Conservation (phyloP, 2,329 filamentous ascomycete genomes). For the Cladosporium cucumerinum region DNA sequence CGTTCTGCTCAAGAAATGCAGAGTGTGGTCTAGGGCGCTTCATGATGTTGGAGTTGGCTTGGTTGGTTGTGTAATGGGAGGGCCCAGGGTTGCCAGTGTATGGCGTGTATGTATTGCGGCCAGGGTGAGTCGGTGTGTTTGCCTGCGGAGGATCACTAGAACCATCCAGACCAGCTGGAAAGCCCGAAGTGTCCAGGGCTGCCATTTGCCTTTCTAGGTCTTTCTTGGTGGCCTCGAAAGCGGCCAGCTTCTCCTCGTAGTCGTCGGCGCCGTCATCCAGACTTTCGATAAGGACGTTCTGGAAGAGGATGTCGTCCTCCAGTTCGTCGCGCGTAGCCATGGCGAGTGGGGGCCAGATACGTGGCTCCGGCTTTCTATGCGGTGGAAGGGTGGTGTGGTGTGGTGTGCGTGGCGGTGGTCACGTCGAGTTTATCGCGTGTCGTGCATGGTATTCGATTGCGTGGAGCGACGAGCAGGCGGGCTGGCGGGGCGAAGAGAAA, state of each 20-base stretch:
- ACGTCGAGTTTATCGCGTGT: constrained; percentile 4
- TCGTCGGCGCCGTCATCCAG: constrained; percentile 33
- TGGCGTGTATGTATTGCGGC: not conserved
- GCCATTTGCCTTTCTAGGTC: constrained; percentile 24
- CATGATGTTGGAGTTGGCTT: not conserved
- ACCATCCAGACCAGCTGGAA: constrained; percentile 12
- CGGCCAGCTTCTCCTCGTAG: constrained; percentile 24
- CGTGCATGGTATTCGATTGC: not conserved
- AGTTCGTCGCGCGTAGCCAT: constrained; percentile 13
- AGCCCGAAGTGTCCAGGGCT: constrained; percentile 8
- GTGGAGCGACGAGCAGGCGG: not conserved
- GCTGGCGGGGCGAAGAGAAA: not conserved
- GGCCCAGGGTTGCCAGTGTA: not conserved
- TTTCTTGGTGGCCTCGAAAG: constrained; percentile 24
- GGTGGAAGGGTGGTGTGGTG: not conserved
- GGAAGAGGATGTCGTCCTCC: constrained; percentile 35
- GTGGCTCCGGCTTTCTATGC: not conserved
- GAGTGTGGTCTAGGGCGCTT: constrained; percentile 9
- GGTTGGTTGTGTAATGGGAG: not conserved
- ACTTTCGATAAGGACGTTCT: constrained; percentile 29
- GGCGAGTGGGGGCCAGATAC: not conserved
- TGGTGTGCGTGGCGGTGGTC: not conserved
- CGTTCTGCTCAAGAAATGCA: constrained; percentile 16
- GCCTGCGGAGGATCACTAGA: constrained; percentile 5
- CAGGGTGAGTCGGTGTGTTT: constrained; percentile 1